A percentile compares a stretch with the other conserved stretches of the same genome.
Conservation (phyloP, 2,329 filamentous ascomycete species). For the Westerdykella ornata region DNA sequence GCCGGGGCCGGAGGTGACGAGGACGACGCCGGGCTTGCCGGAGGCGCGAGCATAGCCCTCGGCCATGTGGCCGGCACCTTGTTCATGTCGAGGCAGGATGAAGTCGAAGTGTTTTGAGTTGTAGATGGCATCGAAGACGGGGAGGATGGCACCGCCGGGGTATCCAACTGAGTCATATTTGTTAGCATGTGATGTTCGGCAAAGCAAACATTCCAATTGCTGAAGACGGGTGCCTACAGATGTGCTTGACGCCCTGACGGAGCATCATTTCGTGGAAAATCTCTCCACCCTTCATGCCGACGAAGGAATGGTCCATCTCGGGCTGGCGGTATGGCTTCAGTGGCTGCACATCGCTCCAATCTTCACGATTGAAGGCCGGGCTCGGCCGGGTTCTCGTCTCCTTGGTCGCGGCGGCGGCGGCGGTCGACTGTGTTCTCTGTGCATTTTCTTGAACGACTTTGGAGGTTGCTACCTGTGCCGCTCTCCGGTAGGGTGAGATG, state of each 20-base stretch:
- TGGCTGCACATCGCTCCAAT: conserved; percentile 41
- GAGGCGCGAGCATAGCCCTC: conserved; percentile 92
- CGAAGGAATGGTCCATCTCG: conserved; percentile 59
- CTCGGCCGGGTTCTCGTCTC: conserved; percentile 35
- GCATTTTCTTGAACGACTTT: conserved; percentile 36
- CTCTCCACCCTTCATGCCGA: conserved; percentile 89
- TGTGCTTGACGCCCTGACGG: conserved; percentile 81
- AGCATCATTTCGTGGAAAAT: conserved; percentile 99
- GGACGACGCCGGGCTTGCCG: conserved; percentile 88
- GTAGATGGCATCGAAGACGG: conserved; percentile 98
- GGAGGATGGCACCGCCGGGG: conserved; percentile 90
- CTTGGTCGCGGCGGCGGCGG: conserved; percentile 25
- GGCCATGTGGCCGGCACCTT: conserved; percentile 97
- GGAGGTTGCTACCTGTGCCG: conserved; percentile 26
- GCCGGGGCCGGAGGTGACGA: conserved; percentile 93
- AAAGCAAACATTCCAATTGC: conserved; percentile 2
- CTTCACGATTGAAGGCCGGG: conserved; percentile 47
- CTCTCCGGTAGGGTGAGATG: conserved; percentile 41
- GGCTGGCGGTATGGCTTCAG: conserved; percentile 43
- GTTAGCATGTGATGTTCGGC: conserved; percentile 3
- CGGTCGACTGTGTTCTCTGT: conserved; percentile 40
- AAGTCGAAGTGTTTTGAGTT: conserved; percentile 97
- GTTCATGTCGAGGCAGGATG: conserved; percentile 89
- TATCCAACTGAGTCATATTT: conserved; percentile 51
- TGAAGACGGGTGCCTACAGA: conserved; percentile 60